phyloP scores from a whole-genome alignment of 169 alveolate species.

The Haemoproteus tartakovskyi region DNA sequence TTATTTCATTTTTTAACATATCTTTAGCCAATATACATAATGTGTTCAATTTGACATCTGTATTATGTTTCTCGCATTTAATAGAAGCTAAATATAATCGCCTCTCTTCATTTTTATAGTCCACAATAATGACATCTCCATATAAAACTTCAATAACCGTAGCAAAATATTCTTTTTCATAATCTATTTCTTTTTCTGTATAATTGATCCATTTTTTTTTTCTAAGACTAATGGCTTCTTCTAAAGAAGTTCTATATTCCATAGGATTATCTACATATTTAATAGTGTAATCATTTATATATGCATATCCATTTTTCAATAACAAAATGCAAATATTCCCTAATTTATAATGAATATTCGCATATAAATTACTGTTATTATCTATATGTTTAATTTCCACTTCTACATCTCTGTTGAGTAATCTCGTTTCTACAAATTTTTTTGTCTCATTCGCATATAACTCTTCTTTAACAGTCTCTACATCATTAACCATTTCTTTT shows the following conservation, averaged over 20 bases:
- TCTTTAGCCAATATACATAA: constrained; percentile 48
- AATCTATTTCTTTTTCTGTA: constrained; percentile 55
- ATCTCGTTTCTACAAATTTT: constrained; percentile 40
- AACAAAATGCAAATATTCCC: constrained; percentile 51
- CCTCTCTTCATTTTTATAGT: constrained; percentile 60
- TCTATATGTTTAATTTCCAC: constrained; percentile 43
- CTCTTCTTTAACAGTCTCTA: constrained; percentile 46
- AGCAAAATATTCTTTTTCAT: constrained; percentile 36
- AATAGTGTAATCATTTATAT: constrained; percentile 53
- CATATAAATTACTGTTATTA: constrained; percentile 48
- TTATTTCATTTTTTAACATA: constrained; percentile 14
- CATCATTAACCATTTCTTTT: constrained; percentile 53
- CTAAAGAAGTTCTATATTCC: constrained; percentile 46
- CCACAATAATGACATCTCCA: constrained; percentile 57
- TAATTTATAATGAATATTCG: constrained; percentile 28
- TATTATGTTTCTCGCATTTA: constrained; percentile 50
- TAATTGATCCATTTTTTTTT: constrained; percentile 53
- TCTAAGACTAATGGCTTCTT: constrained; percentile 48
- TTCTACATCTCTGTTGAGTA: constrained; percentile 54
- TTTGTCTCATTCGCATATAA: constrained; percentile 55
- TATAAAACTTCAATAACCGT: constrained; percentile 53
- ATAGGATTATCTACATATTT: constrained; percentile 48
- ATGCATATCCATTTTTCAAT: constrained; percentile 60
- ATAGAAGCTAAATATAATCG: constrained; percentile 54
- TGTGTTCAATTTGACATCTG: constrained; percentile 36